Evolutionary conservation across 192 early-diverging fungal genomes (phyloP).

Genomic region (Coemansia sp.): DNA sequence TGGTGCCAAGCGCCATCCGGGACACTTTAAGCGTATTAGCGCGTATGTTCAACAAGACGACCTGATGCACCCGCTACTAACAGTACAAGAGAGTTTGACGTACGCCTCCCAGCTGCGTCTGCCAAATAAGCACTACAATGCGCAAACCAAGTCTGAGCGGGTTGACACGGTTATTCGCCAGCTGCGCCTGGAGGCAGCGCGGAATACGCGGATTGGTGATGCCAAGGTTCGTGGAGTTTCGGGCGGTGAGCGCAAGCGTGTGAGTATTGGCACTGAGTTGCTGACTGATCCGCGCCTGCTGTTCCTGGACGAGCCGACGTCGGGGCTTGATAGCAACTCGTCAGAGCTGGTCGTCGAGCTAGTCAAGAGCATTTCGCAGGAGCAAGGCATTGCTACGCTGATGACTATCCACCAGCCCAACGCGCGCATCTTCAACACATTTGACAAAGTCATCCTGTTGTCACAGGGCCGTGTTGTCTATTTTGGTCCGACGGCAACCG

Average conservation of each 20-base stretch:
- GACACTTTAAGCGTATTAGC: conserved; percentile 51
- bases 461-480: conserved; percentile 65
- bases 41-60: conserved; percentile 60
- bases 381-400: conserved; percentile 67
- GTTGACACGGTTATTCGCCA: conserved; percentile 67
- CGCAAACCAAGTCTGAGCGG: conserved; percentile 54
- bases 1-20: conserved; percentile 51
- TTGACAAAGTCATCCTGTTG: conserved; percentile 79
- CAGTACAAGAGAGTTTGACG: conserved; percentile 74
- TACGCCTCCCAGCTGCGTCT: conserved; percentile 78
- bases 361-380: conserved; percentile 61
- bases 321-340: conserved; percentile 71
- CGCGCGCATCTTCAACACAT: conserved; percentile 75
- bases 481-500: conserved; percentile 54
- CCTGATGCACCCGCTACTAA: conserved; percentile 61
- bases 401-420: conserved; percentile 91
- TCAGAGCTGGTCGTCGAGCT: conserved; percentile 65
- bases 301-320: conserved; percentile 62
- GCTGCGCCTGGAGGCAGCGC: conserved; percentile 65
- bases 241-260: conserved; percentile 60
- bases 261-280: conserved; percentile 54
- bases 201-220: conserved; percentile 59
- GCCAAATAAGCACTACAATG: conserved; percentile 54
- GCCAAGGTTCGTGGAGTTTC: conserved; percentile 54
- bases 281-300: conserved; percentile 59